Evolutionary conservation across 331 rosid species (phyloP).

Genomic region (Quercus tomentella): DNA sequence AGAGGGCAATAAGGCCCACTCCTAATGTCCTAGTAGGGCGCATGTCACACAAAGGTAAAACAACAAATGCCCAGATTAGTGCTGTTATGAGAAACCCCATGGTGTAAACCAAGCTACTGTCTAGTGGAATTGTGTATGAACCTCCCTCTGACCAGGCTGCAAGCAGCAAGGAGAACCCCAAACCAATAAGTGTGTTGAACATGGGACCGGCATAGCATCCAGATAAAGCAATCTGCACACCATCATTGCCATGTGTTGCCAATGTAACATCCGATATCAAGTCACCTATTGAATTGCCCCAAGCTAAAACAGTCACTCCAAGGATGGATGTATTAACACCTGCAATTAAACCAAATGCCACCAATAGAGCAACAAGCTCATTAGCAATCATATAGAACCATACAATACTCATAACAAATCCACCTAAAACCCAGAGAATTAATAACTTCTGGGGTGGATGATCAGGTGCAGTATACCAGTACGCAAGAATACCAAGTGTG

Average conservation of each 20-base stretch:
- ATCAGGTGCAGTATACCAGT: constrained; percentile 50
- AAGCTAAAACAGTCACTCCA: constrained; percentile 89
- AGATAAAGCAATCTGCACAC: constrained; percentile 93
- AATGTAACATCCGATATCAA: constrained; percentile 81
- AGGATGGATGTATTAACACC: constrained; percentile 87
- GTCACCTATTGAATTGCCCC: constrained; percentile 99
- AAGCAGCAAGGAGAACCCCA: constrained; percentile 80
- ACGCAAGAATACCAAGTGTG: constrained; percentile 72
- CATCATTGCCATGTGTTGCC: constrained; percentile 74
- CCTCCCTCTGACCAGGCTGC: constrained; percentile 59
- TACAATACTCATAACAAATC: constrained; percentile 91
- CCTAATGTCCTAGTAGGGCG: constrained; percentile 60
- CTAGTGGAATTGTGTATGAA: constrained; percentile 49
- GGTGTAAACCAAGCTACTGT: constrained; percentile 62
- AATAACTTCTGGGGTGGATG: constrained; percentile 59
- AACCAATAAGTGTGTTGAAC: constrained; percentile 89
- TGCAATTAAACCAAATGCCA: constrained; percentile 70
- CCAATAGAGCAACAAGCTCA: constrained; percentile 84
- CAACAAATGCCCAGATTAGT: constrained; percentile 62
- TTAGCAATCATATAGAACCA: constrained; percentile 97
- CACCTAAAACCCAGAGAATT: constrained; percentile 89
- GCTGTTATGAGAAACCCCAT: constrained; percentile 71
- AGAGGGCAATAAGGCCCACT: constrained; percentile 59
- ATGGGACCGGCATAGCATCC: constrained; percentile 98
- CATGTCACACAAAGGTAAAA: constrained; percentile 62